A percentile compares a stretch with the other conserved stretches of the same genome.
Conservation (phyloP, 805 yeast species). For the Wickerhamiella qilinensis region DNA sequence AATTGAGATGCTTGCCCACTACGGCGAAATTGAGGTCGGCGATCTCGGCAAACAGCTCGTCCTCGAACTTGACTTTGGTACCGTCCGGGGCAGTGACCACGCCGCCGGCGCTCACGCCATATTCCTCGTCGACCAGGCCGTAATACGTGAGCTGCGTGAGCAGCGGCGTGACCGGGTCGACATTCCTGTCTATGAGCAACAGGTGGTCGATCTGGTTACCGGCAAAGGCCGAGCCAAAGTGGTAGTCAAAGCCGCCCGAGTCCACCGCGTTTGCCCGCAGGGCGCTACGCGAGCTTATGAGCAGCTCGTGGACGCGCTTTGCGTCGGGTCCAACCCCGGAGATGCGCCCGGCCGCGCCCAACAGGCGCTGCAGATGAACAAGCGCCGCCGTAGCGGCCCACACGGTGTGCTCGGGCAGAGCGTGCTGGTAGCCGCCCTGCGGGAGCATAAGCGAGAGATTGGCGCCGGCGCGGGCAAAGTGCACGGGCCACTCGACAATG, state of each 20-base stretch:
- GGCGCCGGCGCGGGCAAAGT: conserved; percentile 21
- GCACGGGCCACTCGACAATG: conserved; percentile 27
- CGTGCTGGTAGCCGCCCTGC: conserved; percentile 25
- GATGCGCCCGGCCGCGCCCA: conserved; percentile 34
- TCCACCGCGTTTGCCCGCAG: conserved; percentile 17
- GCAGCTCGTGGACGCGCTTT: conserved; percentile 29
- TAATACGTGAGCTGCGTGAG: conserved; percentile 65
- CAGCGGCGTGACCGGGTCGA: conserved; percentile 57
- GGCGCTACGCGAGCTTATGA: conserved; percentile 19
- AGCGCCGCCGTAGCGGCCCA: conserved; percentile 34
- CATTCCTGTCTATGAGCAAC: conserved; percentile 60
- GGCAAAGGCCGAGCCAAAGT: conserved; percentile 17
- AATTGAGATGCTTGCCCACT: conserved; percentile 58
- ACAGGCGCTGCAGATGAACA: conserved; percentile 28
- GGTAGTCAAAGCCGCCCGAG: conserved; percentile 14
- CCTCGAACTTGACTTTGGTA: conserved; percentile 7
- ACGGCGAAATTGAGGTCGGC: conserved; percentile 60
- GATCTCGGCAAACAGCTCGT: conserved; percentile 22
- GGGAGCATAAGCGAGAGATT: conserved; percentile 26
- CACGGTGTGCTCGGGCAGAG: conserved; percentile 31
- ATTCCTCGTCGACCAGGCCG: conserved; percentile 66
- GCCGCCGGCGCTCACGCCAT: conserved; percentile 29
- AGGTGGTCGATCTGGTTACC: conserved; percentile 35
- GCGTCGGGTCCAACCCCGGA: conserved; percentile 48
- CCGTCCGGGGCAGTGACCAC: conserved; percentile 10